phyloP scores from a whole-genome alignment of 2,329 filamentous ascomycete species.

The Tetracladium maxilliforme region DNA sequence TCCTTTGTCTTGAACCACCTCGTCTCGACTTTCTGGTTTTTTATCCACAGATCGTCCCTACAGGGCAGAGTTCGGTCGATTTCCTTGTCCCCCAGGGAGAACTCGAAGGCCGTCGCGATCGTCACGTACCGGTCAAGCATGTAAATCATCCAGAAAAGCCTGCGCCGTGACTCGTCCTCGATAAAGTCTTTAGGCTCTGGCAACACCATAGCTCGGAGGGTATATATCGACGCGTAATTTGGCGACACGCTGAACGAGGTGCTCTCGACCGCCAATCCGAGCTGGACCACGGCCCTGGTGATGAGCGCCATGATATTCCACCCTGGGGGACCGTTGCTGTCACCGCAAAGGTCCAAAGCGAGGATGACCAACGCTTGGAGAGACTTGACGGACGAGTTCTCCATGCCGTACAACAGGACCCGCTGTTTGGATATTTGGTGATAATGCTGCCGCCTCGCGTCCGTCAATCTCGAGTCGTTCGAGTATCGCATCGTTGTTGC shows the following conservation, averaged over 20 bases:
- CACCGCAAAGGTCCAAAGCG: slow-evolving; percentile 71
- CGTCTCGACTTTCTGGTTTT: slow-evolving; percentile 73
- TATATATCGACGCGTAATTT: slow-evolving; percentile 76
- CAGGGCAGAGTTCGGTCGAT: slow-evolving; percentile 81
- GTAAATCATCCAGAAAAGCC: slow-evolving; percentile 92
- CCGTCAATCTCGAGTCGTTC: slow-evolving; percentile 57
- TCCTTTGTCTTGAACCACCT: slow-evolving; percentile 56
- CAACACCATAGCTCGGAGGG: slow-evolving; percentile 68
- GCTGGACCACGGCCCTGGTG: slow-evolving; percentile 74
- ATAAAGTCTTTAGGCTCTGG: slow-evolving; percentile 76
- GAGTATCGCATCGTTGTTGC: slow-evolving; percentile 79
- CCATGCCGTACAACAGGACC: slow-evolving; percentile 74
- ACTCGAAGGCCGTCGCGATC: slow-evolving; percentile 82
- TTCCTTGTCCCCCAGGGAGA: slow-evolving; percentile 76
- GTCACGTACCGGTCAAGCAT: slow-evolving; percentile 82
- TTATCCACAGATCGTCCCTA: slow-evolving; percentile 72
- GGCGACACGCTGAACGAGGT: slow-evolving; percentile 69
- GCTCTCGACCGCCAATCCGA: slow-evolving; percentile 71
- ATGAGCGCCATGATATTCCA: slow-evolving; percentile 89
- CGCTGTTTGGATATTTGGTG: slow-evolving; percentile 73
- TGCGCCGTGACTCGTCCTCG: slow-evolving; percentile 72
- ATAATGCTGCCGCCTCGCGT: slow-evolving; percentile 59
- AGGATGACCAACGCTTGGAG: slow-evolving; percentile 80
- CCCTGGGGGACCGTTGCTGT: slow-evolving; percentile 77
- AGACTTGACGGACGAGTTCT: slow-evolving; percentile 79